Evolutionary conservation across 768 basidiomycete species (phyloP), one percentile per base, ranked within the genome.

Genomic region (Piloderma croceum): DNA sequence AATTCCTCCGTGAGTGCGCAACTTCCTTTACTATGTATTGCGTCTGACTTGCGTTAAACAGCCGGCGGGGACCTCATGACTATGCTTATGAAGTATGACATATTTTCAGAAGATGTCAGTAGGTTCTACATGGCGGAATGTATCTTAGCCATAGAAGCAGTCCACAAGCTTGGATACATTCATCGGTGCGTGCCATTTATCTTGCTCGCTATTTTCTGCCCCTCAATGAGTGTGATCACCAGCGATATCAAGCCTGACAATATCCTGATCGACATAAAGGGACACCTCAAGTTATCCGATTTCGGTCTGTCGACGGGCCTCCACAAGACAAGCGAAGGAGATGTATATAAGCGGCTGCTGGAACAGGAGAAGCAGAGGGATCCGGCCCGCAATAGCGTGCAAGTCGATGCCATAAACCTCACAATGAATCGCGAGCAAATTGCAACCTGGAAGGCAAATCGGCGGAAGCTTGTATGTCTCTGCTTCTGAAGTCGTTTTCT

Each of bases 211-310:
- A 17, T 37, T 9, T 36, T 19, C 7, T 24, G 34, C 23, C 13
- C 23, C 29, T 10, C 21, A 9, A 36, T 34, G 36, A 34, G 32
- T 27, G 2, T 23, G 22, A 15, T 31, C 27, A 41, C 18, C 62
- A 97, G 94, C 51, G 94, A 99, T 60, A 98, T 99, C 64, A 99
- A 99, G 68, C 94, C 94, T 18, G 94, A 99, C 64, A 99, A 99
- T 56, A 96, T 99, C 47, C 74, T 99, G 44, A 99, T 99, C 53
- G 94, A 99, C 71, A 87, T 85, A 61, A 85, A 86, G 44, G 94
- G 94, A 0, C 94, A 99, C 61, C 75, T 99, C 61, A 99, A 99
- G 62, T 69, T 99, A 22, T 99, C 94, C 29, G 94, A 99, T 63
- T 99, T 99, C 58, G 94, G 94, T 44, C 77, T 99, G 27, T 97